Percentiles rank a stretch among this genome's conserved stretches.
These are phyloP conservation scores for Backusella morwellensis DNA, from an alignment of 192 early-diverging fungal genomes.

Conservation along the genomic window DNA sequence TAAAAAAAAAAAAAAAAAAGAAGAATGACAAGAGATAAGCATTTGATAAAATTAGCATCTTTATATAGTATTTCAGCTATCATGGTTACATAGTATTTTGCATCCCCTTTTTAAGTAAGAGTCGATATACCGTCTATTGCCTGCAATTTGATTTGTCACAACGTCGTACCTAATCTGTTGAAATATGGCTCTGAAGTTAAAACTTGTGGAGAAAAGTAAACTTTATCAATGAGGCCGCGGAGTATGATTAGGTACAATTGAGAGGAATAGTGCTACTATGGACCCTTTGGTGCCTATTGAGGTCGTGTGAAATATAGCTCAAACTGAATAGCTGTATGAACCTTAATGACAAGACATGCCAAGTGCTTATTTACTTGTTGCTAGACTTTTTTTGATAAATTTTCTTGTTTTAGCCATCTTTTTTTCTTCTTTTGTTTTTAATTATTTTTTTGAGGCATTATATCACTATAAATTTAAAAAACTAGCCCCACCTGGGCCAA, in stretches of 20 bases:
- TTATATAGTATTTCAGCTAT: background rate
- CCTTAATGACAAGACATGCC: background rate
- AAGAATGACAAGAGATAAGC: slow-evolving; percentile 7
- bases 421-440: background rate
- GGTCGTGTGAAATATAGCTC: background rate
- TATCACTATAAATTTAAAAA: background rate
- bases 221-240: slow-evolving; percentile 1
- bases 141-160: background rate
- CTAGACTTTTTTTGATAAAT: background rate
- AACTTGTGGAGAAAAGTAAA: background rate
- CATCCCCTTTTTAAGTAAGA: slow-evolving; percentile 6
- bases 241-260: background rate
- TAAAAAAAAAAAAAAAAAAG: background rate
- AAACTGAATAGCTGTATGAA: background rate
- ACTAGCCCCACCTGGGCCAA: background rate
- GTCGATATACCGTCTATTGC: slow-evolving; percentile 11
- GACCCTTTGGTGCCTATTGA: background rate
- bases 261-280: background rate
- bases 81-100: slow-evolving; percentile 2
- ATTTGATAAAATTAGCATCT: background rate
- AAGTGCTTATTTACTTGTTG: background rate
- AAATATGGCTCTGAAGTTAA: background rate
- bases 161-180: slow-evolving; percentile 4
- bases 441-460: background rate
- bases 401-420: background rate